Percentiles rank a stretch among this genome's conserved stretches.
Conservation (phyloP, 805 yeast genomes). For the Wickerhamiella occidentalis region DNA sequence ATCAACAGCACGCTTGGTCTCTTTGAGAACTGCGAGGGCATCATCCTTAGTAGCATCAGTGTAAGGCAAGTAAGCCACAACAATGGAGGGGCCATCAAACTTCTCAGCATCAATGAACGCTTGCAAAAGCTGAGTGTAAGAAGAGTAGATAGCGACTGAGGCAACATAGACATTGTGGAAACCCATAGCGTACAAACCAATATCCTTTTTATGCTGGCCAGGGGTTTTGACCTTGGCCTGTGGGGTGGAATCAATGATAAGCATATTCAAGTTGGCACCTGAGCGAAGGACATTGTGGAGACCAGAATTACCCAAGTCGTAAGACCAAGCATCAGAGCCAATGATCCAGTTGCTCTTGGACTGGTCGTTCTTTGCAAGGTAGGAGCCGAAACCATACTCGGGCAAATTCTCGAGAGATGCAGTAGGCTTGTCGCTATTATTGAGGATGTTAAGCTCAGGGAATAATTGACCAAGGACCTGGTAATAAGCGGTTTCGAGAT, state of each 20-base stretch:
- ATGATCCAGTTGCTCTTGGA: conserved; percentile 49
- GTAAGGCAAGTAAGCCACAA: conserved; percentile 82
- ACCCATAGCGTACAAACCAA: conserved; percentile 91
- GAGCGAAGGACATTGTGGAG: conserved; percentile 73
- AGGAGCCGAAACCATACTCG: conserved; percentile 78
- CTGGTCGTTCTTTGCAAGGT: conserved; percentile 44
- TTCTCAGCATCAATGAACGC: conserved; percentile 83
- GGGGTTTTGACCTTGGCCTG: conserved; percentile 28
- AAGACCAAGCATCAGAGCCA: conserved; percentile 94
- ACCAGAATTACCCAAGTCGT: conserved; percentile 84
- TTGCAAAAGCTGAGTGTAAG: conserved; percentile 84
- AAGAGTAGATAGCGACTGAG: conserved; percentile 83
- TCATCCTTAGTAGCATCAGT: conserved; percentile 41
- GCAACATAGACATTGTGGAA: conserved; percentile 84
- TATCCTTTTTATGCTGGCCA: conserved; percentile 61
- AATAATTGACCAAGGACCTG: conserved; percentile 63
- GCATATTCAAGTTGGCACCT: conserved; percentile 65
- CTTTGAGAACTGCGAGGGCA: conserved; percentile 64
- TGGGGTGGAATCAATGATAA: conserved; percentile 80
- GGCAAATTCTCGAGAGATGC: conserved; percentile 47
- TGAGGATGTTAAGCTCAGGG: conserved; percentile 45
- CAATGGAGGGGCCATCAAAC: conserved; percentile 81
- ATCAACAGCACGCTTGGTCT: conserved; percentile 81
- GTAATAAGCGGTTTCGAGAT: conserved; percentile 63
- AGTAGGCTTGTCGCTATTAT: conserved; percentile 37